Conservation (phyloP, 1,139 yeast species). For the Nakaseomyces sp. region DNA sequence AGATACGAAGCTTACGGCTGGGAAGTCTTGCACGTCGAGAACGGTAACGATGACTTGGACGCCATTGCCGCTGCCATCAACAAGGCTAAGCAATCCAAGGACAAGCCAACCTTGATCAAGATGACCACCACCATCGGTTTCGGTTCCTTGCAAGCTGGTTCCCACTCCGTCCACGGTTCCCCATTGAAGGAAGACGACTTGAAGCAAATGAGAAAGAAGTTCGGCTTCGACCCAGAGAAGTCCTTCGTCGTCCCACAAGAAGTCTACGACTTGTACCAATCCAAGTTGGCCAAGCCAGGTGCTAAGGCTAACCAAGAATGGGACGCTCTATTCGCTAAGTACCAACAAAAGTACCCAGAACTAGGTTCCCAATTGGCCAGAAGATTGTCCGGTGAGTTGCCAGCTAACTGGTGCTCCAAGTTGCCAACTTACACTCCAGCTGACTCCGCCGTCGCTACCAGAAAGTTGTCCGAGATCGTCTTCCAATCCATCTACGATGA, state of each 20-base stretch:
- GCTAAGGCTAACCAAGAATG: constrained; percentile 64
- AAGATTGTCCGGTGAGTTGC: constrained; percentile 75
- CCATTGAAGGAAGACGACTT: constrained; percentile 94
- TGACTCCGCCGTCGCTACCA: constrained; percentile 83
- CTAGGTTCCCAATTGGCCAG: constrained; percentile 74
- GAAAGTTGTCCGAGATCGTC: constrained; percentile 86
- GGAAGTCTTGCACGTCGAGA: constrained; percentile 70
- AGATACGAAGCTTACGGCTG: constrained; percentile 94
- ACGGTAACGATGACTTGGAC: constrained; percentile 74
- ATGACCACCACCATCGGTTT: constrained; percentile 88
- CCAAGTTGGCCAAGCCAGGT: constrained; percentile 53
- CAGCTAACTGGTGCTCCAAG: constrained; percentile 69
- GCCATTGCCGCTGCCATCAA: constrained; percentile 69
- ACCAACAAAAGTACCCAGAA: constrained; percentile 65
- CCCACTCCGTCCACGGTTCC: constrained; percentile 93
- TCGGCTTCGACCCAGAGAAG: constrained; percentile 86
- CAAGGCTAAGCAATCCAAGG: constrained; percentile 51
- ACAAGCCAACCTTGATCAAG: constrained; percentile 89
- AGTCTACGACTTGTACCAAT: constrained; percentile 62
- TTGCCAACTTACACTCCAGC: constrained; percentile 73
- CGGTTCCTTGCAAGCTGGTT: constrained; percentile 82
- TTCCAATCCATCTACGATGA: constrained; percentile 52
- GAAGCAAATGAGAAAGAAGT: constrained; percentile 72
- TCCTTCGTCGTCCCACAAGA: constrained; percentile 74
- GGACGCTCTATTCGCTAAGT: constrained; percentile 55